Base-by-base conservation (phyloP, 345 rosid genomes). In the Salix viminalis region DNA sequence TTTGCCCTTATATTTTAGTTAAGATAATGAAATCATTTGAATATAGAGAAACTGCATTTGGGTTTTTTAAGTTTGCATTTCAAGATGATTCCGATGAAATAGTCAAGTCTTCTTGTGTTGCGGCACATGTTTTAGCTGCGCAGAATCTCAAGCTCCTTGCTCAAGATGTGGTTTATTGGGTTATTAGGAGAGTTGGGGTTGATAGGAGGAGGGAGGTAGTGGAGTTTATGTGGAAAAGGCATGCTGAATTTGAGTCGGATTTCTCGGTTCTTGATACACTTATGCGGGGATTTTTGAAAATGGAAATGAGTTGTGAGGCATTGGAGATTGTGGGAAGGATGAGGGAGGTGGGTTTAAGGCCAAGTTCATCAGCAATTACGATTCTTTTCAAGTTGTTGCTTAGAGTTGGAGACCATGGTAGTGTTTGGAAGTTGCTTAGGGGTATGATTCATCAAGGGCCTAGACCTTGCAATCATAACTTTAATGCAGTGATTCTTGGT, bases 381-480 rank as follows among this genome's bases (percentile, higher is more conserved):
- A 80, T 87, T 34, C 88, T 89, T 71, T 89, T 89, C 37, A 84
- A 83, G 87, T 73, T 80, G 72, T 81, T 92, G 83, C 83, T 92
- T 50, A 86, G 88, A 80, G 78, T 84, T 77, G 91, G 91, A 71
- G 94, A 90, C 72, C 81, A 77, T 82, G 86, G 85, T 77, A 81
- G 85, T 37, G 87, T 87, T 18, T 92, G 92, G 94, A 92, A 87
- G 86, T 65, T 89, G 80, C 78, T 92, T 52, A 88, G 91, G 76
- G 91, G 79, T 50, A 89, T 90, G 90, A 68, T 92, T 67, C 70
- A 48, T 15, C 46, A 28, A 65, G 97, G 97, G 71, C 94, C 91
- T 80, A 56, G 5, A 4, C 97, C 92, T 76, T 85, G 76, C 26
- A 82, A 75, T 74, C 72, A 79, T 76, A 79, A 12, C 73, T 85